A percentile compares a stretch with the other conserved stretches of the same genome.
These are phyloP conservation scores for Erodium maritimum DNA, from an alignment of 345 rosid genomes.

Conservation along the genomic window DNA sequence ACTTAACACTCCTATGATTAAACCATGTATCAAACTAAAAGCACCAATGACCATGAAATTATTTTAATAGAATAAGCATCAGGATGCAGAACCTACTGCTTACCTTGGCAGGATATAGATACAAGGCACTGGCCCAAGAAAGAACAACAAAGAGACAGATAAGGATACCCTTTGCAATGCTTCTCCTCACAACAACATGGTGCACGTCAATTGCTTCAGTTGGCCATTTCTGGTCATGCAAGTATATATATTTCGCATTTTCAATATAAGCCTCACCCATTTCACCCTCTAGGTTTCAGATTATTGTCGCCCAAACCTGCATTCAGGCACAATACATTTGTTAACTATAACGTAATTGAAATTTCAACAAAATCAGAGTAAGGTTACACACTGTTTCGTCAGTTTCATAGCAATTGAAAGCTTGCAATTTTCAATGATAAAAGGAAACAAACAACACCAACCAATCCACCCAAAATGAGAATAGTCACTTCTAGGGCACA, in stretches of 20 bases:
- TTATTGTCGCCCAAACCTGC: slow-evolving; percentile 1
- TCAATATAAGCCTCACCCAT: slow-evolving; percentile 31
- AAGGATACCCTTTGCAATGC: slow-evolving; percentile 21
- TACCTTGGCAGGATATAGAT: slow-evolving; percentile 40
- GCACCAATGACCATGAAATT: neutral
- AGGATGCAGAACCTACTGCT: neutral
- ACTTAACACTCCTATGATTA: neutral
- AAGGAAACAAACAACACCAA: too few relatives aligned
- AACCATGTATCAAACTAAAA: neutral
- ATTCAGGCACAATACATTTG: too few relatives aligned
- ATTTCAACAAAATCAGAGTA: neutral
- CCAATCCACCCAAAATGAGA: neutral
- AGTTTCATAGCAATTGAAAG: too few relatives aligned
- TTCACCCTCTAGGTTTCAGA: slow-evolving; percentile 6
- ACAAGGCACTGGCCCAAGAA: slow-evolving; percentile 23
- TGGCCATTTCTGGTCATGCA: slow-evolving; percentile 29
- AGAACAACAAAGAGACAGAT: slow-evolving; percentile 20
- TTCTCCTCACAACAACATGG: slow-evolving; percentile 39
- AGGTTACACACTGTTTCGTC: too few relatives aligned
- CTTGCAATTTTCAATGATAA: neutral
- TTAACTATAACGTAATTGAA: too few relatives aligned
- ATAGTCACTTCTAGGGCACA: too few relatives aligned
- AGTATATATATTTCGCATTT: slow-evolving; percentile 32
- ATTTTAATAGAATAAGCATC: neutral
- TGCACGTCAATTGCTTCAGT: slow-evolving; percentile 43